Evolutionary conservation across 2,329 filamentous ascomycete genomes (phyloP).

Genomic region (Aschersonia sp.): DNA sequence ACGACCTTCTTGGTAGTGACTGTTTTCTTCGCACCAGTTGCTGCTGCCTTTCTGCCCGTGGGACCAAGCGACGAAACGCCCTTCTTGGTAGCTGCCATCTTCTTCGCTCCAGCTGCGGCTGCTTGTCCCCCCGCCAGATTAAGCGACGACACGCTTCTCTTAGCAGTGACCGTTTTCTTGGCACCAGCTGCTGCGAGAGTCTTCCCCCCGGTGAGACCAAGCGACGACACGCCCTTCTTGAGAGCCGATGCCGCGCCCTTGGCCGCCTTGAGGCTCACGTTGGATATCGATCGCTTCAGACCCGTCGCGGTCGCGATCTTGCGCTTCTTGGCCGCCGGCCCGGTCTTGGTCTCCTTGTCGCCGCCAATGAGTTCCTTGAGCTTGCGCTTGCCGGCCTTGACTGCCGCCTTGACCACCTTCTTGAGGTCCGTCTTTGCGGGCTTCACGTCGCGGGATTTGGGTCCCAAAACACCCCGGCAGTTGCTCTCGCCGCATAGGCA

Average conservation of each 20-base stretch:
- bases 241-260: conserved; percentile 21
- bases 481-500: conserved; percentile 50
- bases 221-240: conserved; percentile 20
- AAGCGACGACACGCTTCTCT: not conserved
- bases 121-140: conserved; percentile 10
- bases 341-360: conserved; percentile 17
- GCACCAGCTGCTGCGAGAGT: no score
- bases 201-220: conserved; percentile 8
- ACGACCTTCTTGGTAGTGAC: not conserved
- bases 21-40: conserved; percentile 4
- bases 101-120: conserved; percentile 1
- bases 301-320: conserved; percentile 19
- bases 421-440: conserved; percentile 28
- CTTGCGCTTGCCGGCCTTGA: conserved; percentile 41
- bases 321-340: conserved; percentile 35
- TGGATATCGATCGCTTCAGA: conserved; percentile 19
- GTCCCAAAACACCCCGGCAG: conserved; percentile 50
- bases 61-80: not conserved
- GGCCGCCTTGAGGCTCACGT: conserved; percentile 18
- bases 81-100: not conserved
- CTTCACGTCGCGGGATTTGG: conserved; percentile 43
- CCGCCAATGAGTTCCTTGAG: conserved; percentile 35
- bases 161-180: conserved; percentile 7
- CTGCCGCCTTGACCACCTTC: conserved; percentile 21
- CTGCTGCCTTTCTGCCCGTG: conserved; percentile 6